Evolutionary conservation across 108 stramenopile genomes (phyloP).

Genomic region (Chaetoceros tenuissimus): DNA sequence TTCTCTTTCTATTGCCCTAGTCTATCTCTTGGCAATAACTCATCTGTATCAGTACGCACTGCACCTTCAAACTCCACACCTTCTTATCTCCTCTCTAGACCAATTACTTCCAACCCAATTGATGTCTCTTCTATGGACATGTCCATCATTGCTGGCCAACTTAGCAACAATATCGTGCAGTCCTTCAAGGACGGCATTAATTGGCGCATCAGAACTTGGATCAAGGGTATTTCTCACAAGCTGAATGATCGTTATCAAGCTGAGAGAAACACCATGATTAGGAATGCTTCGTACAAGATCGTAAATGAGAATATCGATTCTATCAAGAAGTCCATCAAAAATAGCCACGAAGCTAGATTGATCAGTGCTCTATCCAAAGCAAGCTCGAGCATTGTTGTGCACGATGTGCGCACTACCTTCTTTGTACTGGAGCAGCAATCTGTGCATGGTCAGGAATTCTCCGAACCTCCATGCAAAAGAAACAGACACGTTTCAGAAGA

Average conservation of each 20-base stretch:
- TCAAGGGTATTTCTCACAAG: constrained; percentile 33
- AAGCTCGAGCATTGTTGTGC: constrained; percentile 31
- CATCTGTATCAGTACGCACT: not conserved
- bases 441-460: constrained; percentile 5
- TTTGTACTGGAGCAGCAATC: constrained; percentile 37
- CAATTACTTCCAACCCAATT: not conserved
- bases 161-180: constrained; percentile 66
- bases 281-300: constrained; percentile 5
- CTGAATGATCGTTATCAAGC: constrained; percentile 43
- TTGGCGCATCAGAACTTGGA: constrained; percentile 73
- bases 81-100: not conserved
- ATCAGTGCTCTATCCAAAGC: constrained; percentile 20
- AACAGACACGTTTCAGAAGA: constrained; percentile 15
- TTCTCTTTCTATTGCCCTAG: not conserved
- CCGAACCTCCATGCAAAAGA: constrained; percentile 3
- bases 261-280: not conserved
- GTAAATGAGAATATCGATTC: constrained; percentile 16
- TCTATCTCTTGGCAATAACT: not conserved
- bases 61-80: not conserved
- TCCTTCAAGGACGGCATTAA: constrained; percentile 66
- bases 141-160: constrained; percentile 31
- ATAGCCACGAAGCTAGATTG: constrained; percentile 33
- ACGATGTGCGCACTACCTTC: constrained; percentile 56
- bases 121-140: not conserved
- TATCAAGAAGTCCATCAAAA: constrained; percentile 12